Evolutionary conservation across 1,284 basidiomycete species (phyloP).

Genomic region (Hypsizygus ulmarius): DNA sequence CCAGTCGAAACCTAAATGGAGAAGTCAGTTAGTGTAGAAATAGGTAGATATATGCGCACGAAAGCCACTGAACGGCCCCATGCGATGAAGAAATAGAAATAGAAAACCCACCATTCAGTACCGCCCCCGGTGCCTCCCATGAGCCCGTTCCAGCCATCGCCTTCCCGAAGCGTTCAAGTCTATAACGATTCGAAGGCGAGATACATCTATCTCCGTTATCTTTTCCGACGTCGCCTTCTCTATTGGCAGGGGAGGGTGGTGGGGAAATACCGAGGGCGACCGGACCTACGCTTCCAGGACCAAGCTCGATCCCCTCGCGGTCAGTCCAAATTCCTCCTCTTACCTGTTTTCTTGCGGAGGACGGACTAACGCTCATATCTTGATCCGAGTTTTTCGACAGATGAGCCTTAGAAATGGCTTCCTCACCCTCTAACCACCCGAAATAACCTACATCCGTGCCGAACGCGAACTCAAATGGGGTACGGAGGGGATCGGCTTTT

Average conservation of each 20-base stretch:
- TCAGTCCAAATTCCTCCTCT: not conserved
- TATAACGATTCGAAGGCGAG: slow-evolving; percentile 39
- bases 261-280: not conserved
- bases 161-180: slow-evolving; percentile 63
- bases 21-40: not conserved
- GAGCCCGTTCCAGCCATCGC: slow-evolving; percentile 67
- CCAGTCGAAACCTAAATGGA: slow-evolving; percentile 62
- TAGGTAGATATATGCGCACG: slow-evolving; percentile 1
- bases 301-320: not conserved
- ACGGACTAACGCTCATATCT: too few relatives aligned
- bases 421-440: slow-evolving; percentile 53
- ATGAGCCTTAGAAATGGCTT: too few relatives aligned
- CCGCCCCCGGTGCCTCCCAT: slow-evolving; percentile 62
- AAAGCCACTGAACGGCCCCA: too few relatives aligned
- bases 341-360: not conserved
- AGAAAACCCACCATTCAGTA: slow-evolving; percentile 45
- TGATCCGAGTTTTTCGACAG: too few relatives aligned
- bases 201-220: not conserved
- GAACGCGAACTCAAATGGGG: slow-evolving; percentile 58
- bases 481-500: slow-evolving; percentile 36
- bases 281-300: not conserved
- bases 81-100: too few relatives aligned
- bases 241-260: not conserved
- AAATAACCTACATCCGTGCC: slow-evolving; percentile 45
- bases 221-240: not conserved